Base-by-base conservation (phyloP, 23 red algal genomes). In the Pyropia haitanensis region DNA sequence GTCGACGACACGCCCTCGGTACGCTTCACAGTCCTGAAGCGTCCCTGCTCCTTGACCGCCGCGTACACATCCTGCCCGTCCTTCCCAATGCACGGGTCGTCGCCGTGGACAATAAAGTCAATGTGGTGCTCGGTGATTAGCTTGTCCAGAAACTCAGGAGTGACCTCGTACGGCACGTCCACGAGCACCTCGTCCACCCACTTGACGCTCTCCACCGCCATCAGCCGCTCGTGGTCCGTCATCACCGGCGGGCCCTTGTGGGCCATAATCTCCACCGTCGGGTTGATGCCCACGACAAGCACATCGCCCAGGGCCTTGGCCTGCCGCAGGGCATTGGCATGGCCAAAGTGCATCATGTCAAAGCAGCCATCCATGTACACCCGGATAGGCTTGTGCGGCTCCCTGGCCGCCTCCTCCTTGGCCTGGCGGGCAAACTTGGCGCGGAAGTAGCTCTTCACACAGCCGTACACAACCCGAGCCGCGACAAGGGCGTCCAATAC, bases 331-430 rank as follows among this genome's bases (percentile, higher is more conserved):
- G 92, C 92, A 54, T 96, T 96, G 27, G 92, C 92, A 31, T 96
- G 92, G 2, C 92, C 92, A 75, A 89, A 96, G 66, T 96, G 92
- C 92, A 96, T 96, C 63, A 73, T 72, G 52, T 96, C 92, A 58
- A 96, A 96, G 64, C 92, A 96, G 44, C 92, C 92, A 62, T 96
- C 92, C 79, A 96, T 88, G 66, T 96, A 96, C 18, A 96, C 83
- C 39, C 83, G 85, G 20, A 89, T 58, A 17, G 77, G 72, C 22
- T 76, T 70, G 26, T 71, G 70, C 56, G 79, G 76, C 51, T 66
- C 57, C 67, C 19, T 2, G 16, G 23, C 56, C 44, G 30, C 16
- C 23, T 72, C 51, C 51, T 54, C 62, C 14, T 20, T 14, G n/a
- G 31, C 18, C 33, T 44, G 18, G 18, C 68, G 31, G 18, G 31